phyloP scores from a whole-genome alignment of 352 stramenopile species.

The Globisporangium paroecandrum region DNA sequence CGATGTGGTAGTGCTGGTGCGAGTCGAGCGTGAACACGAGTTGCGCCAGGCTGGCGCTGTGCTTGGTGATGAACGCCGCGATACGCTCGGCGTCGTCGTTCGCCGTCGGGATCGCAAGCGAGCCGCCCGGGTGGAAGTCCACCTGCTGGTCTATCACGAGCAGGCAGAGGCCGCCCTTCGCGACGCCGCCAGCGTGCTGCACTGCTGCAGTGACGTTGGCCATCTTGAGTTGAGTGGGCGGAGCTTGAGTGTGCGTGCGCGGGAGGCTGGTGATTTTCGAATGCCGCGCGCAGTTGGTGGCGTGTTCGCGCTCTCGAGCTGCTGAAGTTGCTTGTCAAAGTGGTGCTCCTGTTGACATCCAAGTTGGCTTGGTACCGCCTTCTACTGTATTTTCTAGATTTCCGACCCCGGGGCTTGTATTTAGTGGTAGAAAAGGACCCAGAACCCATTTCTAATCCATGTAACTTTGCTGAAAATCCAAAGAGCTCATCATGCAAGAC shows the following conservation, averaged over 20 bases:
- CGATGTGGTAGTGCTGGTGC: conserved; percentile 95
- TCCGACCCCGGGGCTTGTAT: too few species aligned
- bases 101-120: conserved; percentile 93
- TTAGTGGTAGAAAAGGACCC: too few species aligned
- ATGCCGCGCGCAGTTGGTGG: background rate
- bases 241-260: background rate
- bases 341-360: background rate
- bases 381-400: too few species aligned
- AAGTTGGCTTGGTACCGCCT: background rate
- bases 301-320: background rate
- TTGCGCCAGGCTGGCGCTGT: conserved; percentile 64
- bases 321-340: background rate
- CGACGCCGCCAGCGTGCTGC: conserved; percentile 31
- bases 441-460: background rate
- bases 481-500: background rate
- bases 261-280: background rate
- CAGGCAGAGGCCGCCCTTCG: conserved; percentile 61
- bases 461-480: background rate
- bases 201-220: conserved; percentile 28
- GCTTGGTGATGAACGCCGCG: conserved; percentile 74
- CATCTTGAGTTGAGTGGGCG: conserved; percentile 20
- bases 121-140: conserved; percentile 95
- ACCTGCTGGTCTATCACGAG: conserved; percentile 95
- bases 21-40: conserved; percentile 96
- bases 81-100: conserved; percentile 89